Evolutionary conservation across 2,329 filamentous ascomycete genomes (phyloP).

Genomic region (Emergomyces pasteurianus): DNA sequence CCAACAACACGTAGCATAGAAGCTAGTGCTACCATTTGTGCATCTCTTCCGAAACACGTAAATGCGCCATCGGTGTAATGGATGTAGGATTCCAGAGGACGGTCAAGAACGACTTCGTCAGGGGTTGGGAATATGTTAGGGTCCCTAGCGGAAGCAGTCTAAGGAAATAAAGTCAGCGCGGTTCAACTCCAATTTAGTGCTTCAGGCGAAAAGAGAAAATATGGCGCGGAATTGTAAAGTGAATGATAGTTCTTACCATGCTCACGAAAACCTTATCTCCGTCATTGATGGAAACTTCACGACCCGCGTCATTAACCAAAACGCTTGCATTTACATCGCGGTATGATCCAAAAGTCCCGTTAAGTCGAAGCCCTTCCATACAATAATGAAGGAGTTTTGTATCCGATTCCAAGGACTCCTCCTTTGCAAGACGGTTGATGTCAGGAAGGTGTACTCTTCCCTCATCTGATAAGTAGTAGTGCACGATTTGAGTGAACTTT

Average conservation of each 20-base stretch:
- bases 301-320: constrained; percentile 25
- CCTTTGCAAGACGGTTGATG: constrained; percentile 28
- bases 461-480: constrained; percentile 32
- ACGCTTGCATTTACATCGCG: constrained; percentile 29
- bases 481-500: constrained; percentile 41
- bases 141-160: constrained; percentile 25
- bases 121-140: constrained; percentile 26
- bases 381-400: constrained; percentile 15
- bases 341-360: constrained; percentile 47
- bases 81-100: constrained; percentile 30
- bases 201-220: constrained; percentile 47
- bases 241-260: constrained; percentile 36
- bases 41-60: constrained; percentile 34
- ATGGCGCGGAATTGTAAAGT: constrained; percentile 19
- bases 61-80: constrained; percentile 39
- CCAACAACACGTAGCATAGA: constrained; percentile 35
- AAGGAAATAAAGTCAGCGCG: constrained; percentile 40
- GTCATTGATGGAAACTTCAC: constrained; percentile 31
- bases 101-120: constrained; percentile 32
- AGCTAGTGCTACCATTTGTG: constrained; percentile 30
- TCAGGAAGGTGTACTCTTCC: constrained; percentile 34
- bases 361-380: constrained; percentile 17
- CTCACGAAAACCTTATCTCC: constrained; percentile 40
- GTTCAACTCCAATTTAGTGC: constrained; percentile 45
- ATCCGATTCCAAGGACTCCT: constrained; percentile 22